Base-by-base conservation (phyloP, 2,329 filamentous ascomycete species). In the Arthrobotrys iridis region DNA sequence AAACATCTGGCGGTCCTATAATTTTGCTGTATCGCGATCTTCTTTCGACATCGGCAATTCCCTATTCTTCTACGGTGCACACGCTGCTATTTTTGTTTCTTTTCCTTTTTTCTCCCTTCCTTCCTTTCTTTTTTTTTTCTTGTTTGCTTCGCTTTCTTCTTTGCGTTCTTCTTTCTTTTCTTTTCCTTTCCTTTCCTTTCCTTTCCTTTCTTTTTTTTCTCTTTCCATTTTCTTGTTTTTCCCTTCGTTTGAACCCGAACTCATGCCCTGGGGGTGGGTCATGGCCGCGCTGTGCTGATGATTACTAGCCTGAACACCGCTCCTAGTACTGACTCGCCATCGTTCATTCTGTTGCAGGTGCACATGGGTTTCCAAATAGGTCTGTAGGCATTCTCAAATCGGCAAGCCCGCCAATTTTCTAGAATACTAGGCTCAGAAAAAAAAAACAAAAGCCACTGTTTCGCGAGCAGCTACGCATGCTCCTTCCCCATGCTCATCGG, bases 1-100 rank as follows among this genome's bases (percentile, higher is more conserved):
- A 75, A 75, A 75, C 71, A 65, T 63, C 58, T 20, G 40, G 41
- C 52, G 71, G 55, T 75, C 71, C 71, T 75, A 75, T 63, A 75
- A 75, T 75, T 68, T 71, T 75, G 71, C 63, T 75, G 45, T 65
- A 75, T 75, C 71, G 58, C 63, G 71, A 75, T 75, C 71, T 62
- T 62, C 62, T 75, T 68, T 75, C 63, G 71, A 75, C 71, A 68
- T 75, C 71, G 58, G 63, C 57, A 74, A 59, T 74, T 67, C 59
- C 63, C 52, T 59, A 46, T 50, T 58, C 28, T 7, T 41, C 40
- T 58, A 52, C 18, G 13, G 33, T 43, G 15, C 33, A 11, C 35
- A 24, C 62, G 48, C 46, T 37, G 24, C 33, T 43, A 30, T 26
- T 22, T 41, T 35, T 45, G 20, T 35, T 37, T 20, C 8, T 37